Evolutionary conservation across 257 asterid genomes (phyloP).

Genomic region (Solanum pinnatisectum): DNA sequence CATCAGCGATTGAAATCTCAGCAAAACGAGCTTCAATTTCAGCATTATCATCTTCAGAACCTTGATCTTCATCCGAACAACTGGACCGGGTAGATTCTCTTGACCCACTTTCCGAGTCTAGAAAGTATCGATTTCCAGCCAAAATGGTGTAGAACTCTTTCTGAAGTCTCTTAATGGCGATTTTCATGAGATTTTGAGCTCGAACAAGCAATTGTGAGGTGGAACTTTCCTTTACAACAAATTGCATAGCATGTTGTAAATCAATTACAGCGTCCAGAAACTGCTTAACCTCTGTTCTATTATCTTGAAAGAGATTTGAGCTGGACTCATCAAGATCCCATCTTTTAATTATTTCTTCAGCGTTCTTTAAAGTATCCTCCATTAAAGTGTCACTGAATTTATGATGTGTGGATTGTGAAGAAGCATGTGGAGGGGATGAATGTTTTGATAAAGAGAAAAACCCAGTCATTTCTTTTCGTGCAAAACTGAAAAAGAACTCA

Average conservation of each 20-base stretch:
- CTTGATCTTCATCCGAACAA: slow-evolving; percentile 34
- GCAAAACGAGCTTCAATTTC: background rate
- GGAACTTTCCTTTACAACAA: slow-evolving; percentile 25
- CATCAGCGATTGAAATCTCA: background rate
- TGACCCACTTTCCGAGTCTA: slow-evolving; percentile 49
- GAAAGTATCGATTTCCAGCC: slow-evolving; percentile 26
- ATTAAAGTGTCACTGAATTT: slow-evolving; percentile 40
- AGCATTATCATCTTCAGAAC: slow-evolving; percentile 26
- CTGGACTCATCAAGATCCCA: slow-evolving; percentile 26
- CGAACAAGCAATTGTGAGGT: slow-evolving; percentile 29
- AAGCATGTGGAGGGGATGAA: background rate
- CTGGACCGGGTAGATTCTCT: slow-evolving; percentile 20
- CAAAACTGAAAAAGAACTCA: too few species aligned
- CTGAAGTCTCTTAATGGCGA: slow-evolving; percentile 55
- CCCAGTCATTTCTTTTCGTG: background rate
- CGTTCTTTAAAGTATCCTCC: slow-evolving; percentile 18
- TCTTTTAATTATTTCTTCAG: slow-evolving; percentile 28
- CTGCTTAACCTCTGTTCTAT: slow-evolving; percentile 25
- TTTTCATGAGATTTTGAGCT: slow-evolving; percentile 59
- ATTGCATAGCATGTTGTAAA: slow-evolving; percentile 51
- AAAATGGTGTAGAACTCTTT: slow-evolving; percentile 49
- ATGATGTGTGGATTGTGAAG: slow-evolving; percentile 6
- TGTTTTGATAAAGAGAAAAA: background rate
- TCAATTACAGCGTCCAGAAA: slow-evolving; percentile 37
- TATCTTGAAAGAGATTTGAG: slow-evolving; percentile 16